Evolutionary conservation across 768 basidiomycete species (phyloP), one percentile per base, ranked within the genome.

Genomic region (Sarcodon aspratus): DNA sequence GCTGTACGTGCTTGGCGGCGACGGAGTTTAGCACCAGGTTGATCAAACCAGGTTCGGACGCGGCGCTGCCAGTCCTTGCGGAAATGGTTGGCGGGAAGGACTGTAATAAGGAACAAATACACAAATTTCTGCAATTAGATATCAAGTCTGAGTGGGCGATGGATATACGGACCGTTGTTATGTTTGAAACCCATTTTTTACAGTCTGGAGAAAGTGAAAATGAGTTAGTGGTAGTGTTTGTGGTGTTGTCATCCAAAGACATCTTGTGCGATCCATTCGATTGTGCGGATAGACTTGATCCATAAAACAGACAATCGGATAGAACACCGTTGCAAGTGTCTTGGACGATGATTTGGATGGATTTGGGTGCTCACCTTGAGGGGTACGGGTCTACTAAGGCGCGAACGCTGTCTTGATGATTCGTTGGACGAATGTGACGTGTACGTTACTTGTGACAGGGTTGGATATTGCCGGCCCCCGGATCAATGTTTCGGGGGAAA

Each of bases 51-150:
- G 64, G 91, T 95, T 69, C 85, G 85, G 60, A 95, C 92, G 56
- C 85, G 86, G 63, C 83, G 78, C 70, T 98, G 95, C 94, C 94
- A 98, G 68, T 98, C 94, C 82, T 98, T 98, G 75, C 82, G 89
- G 80, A 93, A 93, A 68, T 96, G 92, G 71, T 93, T 93, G 60
- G 69, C 78, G 72, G 81, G 92, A 68, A 95, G 88, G 73, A 88
- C 89, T 87, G 55, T 21, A 50, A 7, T 34, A 15, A 44, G 50
- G 44, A 36, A 11, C 47, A 42, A 55, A 35, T 27, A 37, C 18
- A 33, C 18, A 37, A 46, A 31, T 40, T 36, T 36, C 42, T 33
- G 35, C 32, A 42, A 47, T 34, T 45, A 27, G 21, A 27, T 27
- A 3, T 27, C 12, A 50, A 6, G 33, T 44, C 18, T 52, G 36